These are phyloP conservation scores for Jaapia argillacea DNA, from an alignment of 768 basidiomycete species.

Conservation along the genomic window DNA sequence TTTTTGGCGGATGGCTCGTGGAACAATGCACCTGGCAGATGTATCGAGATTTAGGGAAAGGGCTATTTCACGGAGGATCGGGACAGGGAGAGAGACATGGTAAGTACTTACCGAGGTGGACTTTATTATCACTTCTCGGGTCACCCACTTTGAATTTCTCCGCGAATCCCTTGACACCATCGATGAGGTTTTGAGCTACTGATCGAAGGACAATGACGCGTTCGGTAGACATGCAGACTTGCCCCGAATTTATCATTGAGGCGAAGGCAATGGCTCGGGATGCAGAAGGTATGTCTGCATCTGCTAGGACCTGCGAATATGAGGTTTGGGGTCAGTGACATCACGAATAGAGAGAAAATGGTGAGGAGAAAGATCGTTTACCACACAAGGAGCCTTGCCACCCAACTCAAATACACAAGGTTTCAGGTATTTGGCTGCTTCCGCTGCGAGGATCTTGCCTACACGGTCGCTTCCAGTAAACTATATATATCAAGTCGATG, in stretches of 20 bases:
- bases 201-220: conserved; percentile 42
- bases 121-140: conserved; percentile 16
- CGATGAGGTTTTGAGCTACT: conserved; percentile 25
- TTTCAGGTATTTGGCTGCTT: conserved; percentile 47
- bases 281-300: conserved; percentile 43
- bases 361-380: conserved; percentile 17
- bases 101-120: too few species aligned
- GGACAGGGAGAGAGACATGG: too few species aligned
- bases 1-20: conserved; percentile 33
- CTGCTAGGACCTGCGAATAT: conserved; percentile 43
- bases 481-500: conserved; percentile 43
- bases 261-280: conserved; percentile 37
- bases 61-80: too few species aligned
- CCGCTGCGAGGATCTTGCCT: conserved; percentile 43
- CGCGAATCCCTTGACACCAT: conserved; percentile 22
- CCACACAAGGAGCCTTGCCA: conserved; percentile 44
- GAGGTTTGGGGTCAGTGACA: too few species aligned
- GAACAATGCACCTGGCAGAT: conserved; percentile 37
- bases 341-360: too few species aligned
- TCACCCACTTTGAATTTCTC: conserved; percentile 30
- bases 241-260: conserved; percentile 38
- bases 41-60: too few species aligned
- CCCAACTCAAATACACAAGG: conserved; percentile 47
- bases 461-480: conserved; percentile 42
- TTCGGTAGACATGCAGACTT: conserved; percentile 52